phyloP scores from a whole-genome alignment of 1,284 basidiomycete species.

The Erythrobasidium hasegawianum region DNA sequence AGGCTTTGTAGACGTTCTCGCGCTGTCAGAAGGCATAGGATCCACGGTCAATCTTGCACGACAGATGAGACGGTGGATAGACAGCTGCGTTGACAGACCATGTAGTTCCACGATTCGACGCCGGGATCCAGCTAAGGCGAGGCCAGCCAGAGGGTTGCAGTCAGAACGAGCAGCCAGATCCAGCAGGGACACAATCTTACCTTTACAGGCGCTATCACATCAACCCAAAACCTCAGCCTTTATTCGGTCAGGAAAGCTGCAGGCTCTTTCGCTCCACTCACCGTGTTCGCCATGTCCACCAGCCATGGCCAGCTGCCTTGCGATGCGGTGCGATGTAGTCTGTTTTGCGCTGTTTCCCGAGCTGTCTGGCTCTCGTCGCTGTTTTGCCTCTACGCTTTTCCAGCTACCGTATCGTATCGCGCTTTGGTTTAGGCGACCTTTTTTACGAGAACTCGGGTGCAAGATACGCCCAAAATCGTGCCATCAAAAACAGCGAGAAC shows the following conservation, averaged over 20 bases:
- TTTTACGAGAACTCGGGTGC: too few relatives aligned
- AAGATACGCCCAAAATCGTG: too few relatives aligned
- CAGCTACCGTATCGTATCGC: too few relatives aligned
- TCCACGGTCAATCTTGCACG: not conserved
- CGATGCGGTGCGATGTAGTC: too few relatives aligned
- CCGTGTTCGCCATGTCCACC: slow-evolving; percentile 21
- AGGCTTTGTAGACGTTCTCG: slow-evolving; percentile 38
- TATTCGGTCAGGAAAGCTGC: not conserved
- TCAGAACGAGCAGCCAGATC: too few relatives aligned
- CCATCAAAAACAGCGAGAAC: not conserved
- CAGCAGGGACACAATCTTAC: not conserved
- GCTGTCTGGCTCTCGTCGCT: too few relatives aligned
- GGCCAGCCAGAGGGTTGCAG: too few relatives aligned
- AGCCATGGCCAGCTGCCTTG: slow-evolving; percentile 5
- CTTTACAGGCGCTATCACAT: slow-evolving; percentile 1
- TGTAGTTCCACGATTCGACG: slow-evolving; percentile 34
- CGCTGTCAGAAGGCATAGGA: slow-evolving; percentile 10
- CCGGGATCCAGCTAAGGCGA: slow-evolving; percentile 18
- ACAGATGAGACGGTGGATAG: not conserved
- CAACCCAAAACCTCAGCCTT: not conserved
- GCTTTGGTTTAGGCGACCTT: too few relatives aligned
- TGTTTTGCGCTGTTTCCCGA: too few relatives aligned
- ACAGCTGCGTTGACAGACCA: slow-evolving; percentile 13
- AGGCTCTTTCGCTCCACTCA: not conserved
- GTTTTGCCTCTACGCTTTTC: too few relatives aligned